Conservation (phyloP, 768 basidiomycete species). For the Russula earlei region DNA sequence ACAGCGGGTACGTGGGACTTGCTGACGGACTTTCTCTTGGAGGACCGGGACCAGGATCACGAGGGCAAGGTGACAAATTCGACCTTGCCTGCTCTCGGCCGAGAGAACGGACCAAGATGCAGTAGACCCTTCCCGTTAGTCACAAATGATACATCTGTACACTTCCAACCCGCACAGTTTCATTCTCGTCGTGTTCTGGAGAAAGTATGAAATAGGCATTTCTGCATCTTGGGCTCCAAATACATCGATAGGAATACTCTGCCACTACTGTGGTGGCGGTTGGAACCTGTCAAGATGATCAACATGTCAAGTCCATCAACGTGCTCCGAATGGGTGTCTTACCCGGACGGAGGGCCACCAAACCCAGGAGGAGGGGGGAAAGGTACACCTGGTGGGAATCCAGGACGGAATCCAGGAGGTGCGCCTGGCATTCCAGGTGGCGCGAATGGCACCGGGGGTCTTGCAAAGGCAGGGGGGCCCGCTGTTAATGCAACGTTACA, state of each 20-base stretch:
- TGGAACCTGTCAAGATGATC: conserved; percentile 32
- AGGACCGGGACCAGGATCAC: not conserved
- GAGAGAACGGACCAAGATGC: not conserved
- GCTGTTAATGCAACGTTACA: conserved; percentile 29
- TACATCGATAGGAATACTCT: not conserved
- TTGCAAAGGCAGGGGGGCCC: conserved; percentile 49
- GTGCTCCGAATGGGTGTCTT: conserved; percentile 24
- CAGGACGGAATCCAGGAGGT: conserved; percentile 78
- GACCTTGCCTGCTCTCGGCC: not conserved
- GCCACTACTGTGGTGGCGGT: conserved; percentile 36
- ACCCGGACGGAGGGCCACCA: conserved; percentile 75
- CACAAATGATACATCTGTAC: conserved; percentile 16
- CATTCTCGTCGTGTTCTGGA: not conserved
- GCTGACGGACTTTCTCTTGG: not conserved
- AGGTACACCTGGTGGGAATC: conserved; percentile 73
- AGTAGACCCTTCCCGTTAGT: not conserved
- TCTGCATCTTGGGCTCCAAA: not conserved
- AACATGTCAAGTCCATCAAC: not conserved
- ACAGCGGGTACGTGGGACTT: conserved; percentile 4
- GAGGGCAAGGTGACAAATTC: not conserved
- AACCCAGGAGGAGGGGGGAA: conserved; percentile 79
- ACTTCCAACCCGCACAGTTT: not conserved
- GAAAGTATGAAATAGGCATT: not conserved
- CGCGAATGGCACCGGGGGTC: conserved; percentile 59
- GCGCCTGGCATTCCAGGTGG: conserved; percentile 79